Percentiles rank a stretch among this genome's conserved stretches.
Evolutionary conservation across 2,329 filamentous ascomycete species (phyloP).

Genomic region (Fusarium humuli): DNA sequence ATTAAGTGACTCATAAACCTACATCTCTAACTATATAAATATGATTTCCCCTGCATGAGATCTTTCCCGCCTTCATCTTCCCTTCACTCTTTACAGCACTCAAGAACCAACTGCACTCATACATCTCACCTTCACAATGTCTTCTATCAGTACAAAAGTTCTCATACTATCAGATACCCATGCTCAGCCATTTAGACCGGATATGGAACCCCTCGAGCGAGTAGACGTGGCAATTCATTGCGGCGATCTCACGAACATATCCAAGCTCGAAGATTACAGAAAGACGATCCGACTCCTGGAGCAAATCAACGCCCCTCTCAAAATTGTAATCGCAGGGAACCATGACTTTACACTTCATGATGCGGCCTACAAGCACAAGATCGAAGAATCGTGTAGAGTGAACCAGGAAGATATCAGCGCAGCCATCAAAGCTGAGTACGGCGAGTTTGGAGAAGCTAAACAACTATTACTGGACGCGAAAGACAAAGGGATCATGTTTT

Average conservation of each 20-base stretch:
- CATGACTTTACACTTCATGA: conserved; percentile 61
- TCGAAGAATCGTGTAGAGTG: conserved; percentile 32
- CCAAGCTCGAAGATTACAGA: conserved; percentile 55
- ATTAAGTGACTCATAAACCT: not conserved
- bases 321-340: conserved; percentile 64
- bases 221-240: conserved; percentile 62
- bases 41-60: not conserved
- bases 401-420: conserved; percentile 4
- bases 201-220: not conserved
- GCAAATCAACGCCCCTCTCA: conserved; percentile 57
- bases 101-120: not conserved
- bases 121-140: not conserved
- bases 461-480: conserved; percentile 44
- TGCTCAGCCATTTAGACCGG: not conserved
- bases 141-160: conserved; percentile 19
- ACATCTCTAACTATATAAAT: not conserved
- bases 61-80: not conserved
- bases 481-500: conserved; percentile 51
- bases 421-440: conserved; percentile 49
- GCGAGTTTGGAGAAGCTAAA: conserved; percentile 52
- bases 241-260: conserved; percentile 61
- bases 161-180: conserved; percentile 41
- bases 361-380: conserved; percentile 49
- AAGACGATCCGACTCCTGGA: conserved; percentile 54
- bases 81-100: not conserved